phyloP scores from a whole-genome alignment of 2,329 filamentous ascomycete genomes.

The Colletotrichum chlorophyti region DNA sequence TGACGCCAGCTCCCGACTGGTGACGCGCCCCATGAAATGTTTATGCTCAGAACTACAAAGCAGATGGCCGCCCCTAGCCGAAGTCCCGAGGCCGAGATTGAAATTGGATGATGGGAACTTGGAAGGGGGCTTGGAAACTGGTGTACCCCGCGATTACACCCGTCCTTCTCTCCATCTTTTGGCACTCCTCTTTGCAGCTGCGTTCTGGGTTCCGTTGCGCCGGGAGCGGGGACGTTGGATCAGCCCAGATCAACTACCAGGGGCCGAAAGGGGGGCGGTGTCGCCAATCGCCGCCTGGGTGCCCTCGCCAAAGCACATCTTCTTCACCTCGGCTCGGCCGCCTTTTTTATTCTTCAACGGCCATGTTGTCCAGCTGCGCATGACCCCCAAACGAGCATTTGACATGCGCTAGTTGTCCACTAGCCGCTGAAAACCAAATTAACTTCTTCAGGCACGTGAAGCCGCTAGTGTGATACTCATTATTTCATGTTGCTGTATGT shows the following conservation, averaged over 20 bases:
- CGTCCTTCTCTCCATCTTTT: neutral
- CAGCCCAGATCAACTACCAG: slow-evolving; percentile 8
- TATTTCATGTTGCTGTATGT: slow-evolving; percentile 11
- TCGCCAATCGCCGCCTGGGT: neutral
- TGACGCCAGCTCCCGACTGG: slow-evolving; percentile 3
- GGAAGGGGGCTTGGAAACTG: neutral
- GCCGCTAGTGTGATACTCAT: slow-evolving; percentile 5
- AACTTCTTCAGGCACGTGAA: slow-evolving; percentile 12
- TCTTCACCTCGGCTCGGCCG: neutral
- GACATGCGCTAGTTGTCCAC: slow-evolving; percentile 3
- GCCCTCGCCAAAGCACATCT: no score
- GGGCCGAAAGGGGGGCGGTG: slow-evolving; percentile 24
- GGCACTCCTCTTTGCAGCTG: slow-evolving; percentile 18
- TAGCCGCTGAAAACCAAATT: slow-evolving; percentile 10
- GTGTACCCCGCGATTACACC: slow-evolving; percentile 24
- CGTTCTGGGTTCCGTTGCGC: slow-evolving; percentile 21
- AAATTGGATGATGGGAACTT: no score
- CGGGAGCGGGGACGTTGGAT: slow-evolving; percentile 12
- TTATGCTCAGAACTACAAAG: no score
- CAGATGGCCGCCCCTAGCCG: slow-evolving; percentile 28
- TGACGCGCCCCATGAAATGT: slow-evolving; percentile 19
- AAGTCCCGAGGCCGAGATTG: slow-evolving; percentile 25
- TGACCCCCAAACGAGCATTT: no score
- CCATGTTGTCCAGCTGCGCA: no score
- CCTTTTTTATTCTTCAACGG: no score